Evolutionary conservation across 257 asterid species (phyloP), one percentile per base, ranked within the genome.

Genomic region (Jaltomata sinuosa): DNA sequence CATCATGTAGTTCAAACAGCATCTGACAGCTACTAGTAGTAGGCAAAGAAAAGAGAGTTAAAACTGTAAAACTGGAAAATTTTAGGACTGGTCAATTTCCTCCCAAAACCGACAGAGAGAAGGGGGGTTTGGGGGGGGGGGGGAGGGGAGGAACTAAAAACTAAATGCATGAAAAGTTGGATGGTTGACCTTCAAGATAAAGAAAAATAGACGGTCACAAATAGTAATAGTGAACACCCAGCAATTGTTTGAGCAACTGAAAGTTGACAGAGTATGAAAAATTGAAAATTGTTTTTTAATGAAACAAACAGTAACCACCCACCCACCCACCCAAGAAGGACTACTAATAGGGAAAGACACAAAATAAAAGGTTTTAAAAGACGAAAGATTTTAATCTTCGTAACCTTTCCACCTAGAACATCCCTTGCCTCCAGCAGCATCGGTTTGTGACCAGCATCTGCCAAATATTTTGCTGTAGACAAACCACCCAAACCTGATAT

Each of bases 371-470:
- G 57, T 16, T 52, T 47, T 2, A 0, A 45, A 6, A 69, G 8
- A 6, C 11, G 84, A 65, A 27, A 47, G 47, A 32, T 14, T n/a
- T 47, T 8, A 55, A 76, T 42, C 47, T 82, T 53, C 52, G 84
- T 38, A 64, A 95, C 99, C 97, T 97, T 97, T 87, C 99, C 99
- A 61, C 98, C 99, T 3, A 97, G 91, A 67, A 94, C 99, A 89
- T 97, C 98, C 88, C 98, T 93, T 76, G 95, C 97, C 90, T 97
- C 98, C 91, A 97, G 88, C 72, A 95, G 84, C 86, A 95, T 92
- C 21, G 99, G 98, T 85, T 91, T 94, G 87, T 97, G 99, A 36
- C 99, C 99, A 55, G 98, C 99, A 92, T 97, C 98, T 11, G 99
- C 98, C 87, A 97, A 90, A 88, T 97, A 97, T 89, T 97, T 97